Evolutionary conservation across 2,329 filamentous ascomycete genomes (phyloP), one percentile per base, ranked within the genome.

Genomic region (Alternaria triticimaculans): DNA sequence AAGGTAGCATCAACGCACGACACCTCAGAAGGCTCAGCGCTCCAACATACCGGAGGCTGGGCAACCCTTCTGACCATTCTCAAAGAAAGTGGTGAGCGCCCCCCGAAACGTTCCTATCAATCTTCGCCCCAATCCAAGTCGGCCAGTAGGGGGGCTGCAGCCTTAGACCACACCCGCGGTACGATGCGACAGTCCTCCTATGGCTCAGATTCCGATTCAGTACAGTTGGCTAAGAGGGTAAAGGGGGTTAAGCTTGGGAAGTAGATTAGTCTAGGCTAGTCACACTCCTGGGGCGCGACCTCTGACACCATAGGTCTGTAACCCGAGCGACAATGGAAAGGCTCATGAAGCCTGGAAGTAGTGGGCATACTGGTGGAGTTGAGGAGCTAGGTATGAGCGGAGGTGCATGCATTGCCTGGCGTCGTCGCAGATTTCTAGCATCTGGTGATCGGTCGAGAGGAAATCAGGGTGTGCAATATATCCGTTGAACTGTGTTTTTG

Each of bases 1-100:
- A 91, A 90, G 73, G 92, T 96, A 57, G 95, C 94, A 23, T 91
- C 89, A 46, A 88, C 88, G 64, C 92, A 95, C 77, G 92, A 97
- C 80, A 87, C 92, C 61, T 88, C 90, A 65, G 92, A 96, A 72
- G 90, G 90, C 64, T 90, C 93, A 77, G 90, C 96, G 78, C 87
- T 99, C 72, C 89, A 94, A 81, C 91, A 93, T 73, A 94, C 92
- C 73, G 87, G 91, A 77, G 96, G 96, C 76, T 99, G 96, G 96
- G 92, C 94, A 81, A 98, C 93, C 63, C 87, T 99, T 77, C 87
- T 95, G 82, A 91, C 92, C 81, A 97, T 99, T 80, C 88, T 98
- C 84, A 89, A 96, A 89, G 92, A 94, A 89, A 94, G 93, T 87
- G 93, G 94, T 97, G 94, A 97, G 92, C 91, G 91, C 89, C 89